Conservation (phyloP, 768 basidiomycete genomes). For the Fistulinella prunicolor region DNA sequence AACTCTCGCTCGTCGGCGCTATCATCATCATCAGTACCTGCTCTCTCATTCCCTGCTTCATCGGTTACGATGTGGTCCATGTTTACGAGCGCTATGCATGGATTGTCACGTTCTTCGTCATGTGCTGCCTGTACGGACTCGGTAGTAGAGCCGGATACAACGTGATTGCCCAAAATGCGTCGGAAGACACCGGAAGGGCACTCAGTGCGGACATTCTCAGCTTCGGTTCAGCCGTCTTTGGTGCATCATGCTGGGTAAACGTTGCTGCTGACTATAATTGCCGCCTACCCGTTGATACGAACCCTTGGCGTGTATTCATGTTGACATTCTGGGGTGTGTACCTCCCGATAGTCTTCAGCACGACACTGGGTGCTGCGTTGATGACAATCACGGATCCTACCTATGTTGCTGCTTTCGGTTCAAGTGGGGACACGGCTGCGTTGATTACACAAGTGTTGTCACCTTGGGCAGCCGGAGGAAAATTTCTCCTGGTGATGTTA, state of each 20-base stretch:
- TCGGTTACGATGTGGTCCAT: constrained; percentile 47
- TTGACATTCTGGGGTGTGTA: constrained; percentile 51
- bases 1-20: constrained; percentile 45
- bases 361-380: constrained; percentile 36
- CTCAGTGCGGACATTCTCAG: constrained; percentile 48
- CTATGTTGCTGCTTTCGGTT: constrained; percentile 40
- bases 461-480: constrained; percentile 42
- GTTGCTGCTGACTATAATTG: constrained; percentile 57
- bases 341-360: constrained; percentile 43
- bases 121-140: constrained; percentile 51
- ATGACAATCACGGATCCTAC: constrained; percentile 41
- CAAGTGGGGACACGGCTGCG: constrained; percentile 41
- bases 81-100: constrained; percentile 56
- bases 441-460: constrained; percentile 43
- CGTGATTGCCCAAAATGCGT: constrained; percentile 38
- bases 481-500: constrained; percentile 42
- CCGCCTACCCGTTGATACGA: constrained; percentile 44
- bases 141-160: constrained; percentile 47
- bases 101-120: constrained; percentile 45
- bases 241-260: constrained; percentile 51
- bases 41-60: constrained; percentile 46
- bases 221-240: constrained; percentile 53
- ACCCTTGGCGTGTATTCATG: constrained; percentile 43
- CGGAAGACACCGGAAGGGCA: constrained; percentile 43
- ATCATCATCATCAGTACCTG: constrained; percentile 45